A percentile compares a stretch with the other conserved stretches of the same genome.
These are phyloP conservation scores for Agroathelia rolfsii DNA, from an alignment of 1,284 basidiomycete species.

Conservation along the genomic window DNA sequence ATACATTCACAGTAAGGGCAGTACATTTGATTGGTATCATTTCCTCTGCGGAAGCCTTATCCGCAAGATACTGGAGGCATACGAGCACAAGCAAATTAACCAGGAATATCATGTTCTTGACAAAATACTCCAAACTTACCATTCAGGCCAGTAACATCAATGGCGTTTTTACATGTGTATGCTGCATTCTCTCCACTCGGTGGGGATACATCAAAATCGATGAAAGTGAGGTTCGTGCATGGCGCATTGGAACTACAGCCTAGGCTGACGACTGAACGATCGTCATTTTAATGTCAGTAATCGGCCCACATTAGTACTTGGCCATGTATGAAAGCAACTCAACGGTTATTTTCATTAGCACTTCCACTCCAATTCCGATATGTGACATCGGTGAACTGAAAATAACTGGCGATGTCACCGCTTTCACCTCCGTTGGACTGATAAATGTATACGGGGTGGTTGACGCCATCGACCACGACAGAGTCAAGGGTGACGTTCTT, in stretches of 20 bases:
- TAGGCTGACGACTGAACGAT: conserved; percentile 38
- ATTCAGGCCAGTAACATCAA: conserved; percentile 30
- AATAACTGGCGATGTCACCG: conserved; percentile 37
- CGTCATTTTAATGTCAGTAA: conserved; percentile 3
- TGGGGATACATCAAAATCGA: conserved; percentile 29
- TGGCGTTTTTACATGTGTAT: conserved; percentile 39
- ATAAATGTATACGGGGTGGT: conserved; percentile 35
- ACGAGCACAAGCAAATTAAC: too few species aligned
- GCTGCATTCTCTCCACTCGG: conserved; percentile 26
- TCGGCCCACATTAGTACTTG: conserved; percentile 6
- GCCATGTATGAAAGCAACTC: conserved; percentile 13
- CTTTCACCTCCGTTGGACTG: conserved; percentile 47
- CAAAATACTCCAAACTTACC: conserved; percentile 19
- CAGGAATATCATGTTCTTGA: too few species aligned
- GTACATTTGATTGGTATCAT: too few species aligned
- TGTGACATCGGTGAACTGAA: conserved; percentile 37
- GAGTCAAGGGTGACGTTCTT: conserved; percentile 38
- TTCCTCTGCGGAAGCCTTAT: too few species aligned
- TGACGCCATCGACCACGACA: conserved; percentile 37
- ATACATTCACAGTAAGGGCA: too few species aligned
- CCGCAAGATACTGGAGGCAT: too few species aligned
- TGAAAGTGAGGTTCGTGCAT: conserved; percentile 36
- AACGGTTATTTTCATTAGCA: conserved; percentile 31
- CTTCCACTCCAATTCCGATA: conserved; percentile 44
- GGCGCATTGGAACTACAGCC: conserved; percentile 42